Conservation (phyloP, 495 filamentous ascomycete species). For the Halenospora varia region DNA sequence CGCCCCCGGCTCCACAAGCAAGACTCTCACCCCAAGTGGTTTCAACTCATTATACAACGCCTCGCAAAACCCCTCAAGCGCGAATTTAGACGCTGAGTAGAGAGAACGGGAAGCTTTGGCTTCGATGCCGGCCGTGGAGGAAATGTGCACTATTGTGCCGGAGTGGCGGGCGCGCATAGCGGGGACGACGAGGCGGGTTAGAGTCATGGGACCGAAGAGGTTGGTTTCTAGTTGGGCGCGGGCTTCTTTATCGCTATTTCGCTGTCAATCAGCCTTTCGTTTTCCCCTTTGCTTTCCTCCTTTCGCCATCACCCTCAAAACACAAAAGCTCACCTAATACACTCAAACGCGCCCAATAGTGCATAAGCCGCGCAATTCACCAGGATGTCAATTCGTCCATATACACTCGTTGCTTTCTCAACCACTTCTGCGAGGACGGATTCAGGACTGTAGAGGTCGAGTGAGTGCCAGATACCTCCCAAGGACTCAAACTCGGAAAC, state of each 20-base stretch:
- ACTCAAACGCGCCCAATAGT: conserved; percentile 47
- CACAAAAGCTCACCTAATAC: conserved; percentile 28
- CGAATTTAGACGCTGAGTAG: conserved; percentile 52
- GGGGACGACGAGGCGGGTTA: conserved; percentile 41
- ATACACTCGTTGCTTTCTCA: conserved; percentile 34
- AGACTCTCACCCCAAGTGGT: conserved; percentile 41
- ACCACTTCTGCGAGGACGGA: conserved; percentile 31
- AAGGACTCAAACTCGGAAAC: conserved; percentile 40
- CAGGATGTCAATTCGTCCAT: conserved; percentile 51
- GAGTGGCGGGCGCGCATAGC: conserved; percentile 37
- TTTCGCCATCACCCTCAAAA: conserved; percentile 38
- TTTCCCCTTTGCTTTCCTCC: conserved; percentile 37
- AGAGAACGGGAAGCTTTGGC: conserved; percentile 36
- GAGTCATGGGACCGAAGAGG: conserved; percentile 46
- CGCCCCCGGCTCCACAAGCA: conserved; percentile 45
- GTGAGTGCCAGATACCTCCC: conserved; percentile 38
- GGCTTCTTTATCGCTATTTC: conserved; percentile 31
- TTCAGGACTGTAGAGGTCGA: conserved; percentile 41
- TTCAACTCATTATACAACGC: conserved; percentile 42
- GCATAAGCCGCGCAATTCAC: conserved; percentile 49
- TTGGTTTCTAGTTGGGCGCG: conserved; percentile 40
- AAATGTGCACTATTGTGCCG: conserved; percentile 40
- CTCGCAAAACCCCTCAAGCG: conserved; percentile 43
- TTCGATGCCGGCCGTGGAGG: conserved; percentile 42
- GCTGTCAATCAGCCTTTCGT: conserved; percentile 1